Conservation (phyloP, 2,329 filamentous ascomycete species). For the Sarocladium strictum region DNA sequence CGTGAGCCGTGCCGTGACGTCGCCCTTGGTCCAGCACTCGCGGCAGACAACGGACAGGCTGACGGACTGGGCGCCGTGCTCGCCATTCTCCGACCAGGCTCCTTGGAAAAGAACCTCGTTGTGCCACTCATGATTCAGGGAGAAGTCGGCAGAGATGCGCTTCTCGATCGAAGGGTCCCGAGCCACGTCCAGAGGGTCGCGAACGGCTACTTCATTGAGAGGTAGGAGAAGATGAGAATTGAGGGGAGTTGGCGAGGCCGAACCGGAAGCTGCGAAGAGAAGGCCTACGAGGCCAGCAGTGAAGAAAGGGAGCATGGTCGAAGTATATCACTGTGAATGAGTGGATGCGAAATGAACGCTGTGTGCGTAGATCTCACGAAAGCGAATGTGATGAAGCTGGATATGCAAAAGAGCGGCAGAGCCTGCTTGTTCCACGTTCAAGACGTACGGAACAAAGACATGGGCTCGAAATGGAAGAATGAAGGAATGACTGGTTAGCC, state of each 20-base stretch:
- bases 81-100: background rate
- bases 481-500: conserved; percentile 2
- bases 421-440: background rate
- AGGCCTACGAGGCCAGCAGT: background rate
- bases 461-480: background rate
- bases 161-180: conserved; percentile 15
- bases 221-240: background rate
- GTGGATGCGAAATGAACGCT: background rate
- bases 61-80: conserved; percentile 13
- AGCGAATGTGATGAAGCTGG: background rate
- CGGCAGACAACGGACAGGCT: conserved; percentile 33
- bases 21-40: conserved; percentile 43
- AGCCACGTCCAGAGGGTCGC: conserved; percentile 4
- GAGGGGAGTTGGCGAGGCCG: background rate
- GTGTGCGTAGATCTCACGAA: background rate
- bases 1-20: conserved; percentile 35
- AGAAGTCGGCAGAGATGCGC: conserved; percentile 14
- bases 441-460: background rate
- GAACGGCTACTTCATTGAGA: conserved; percentile 2
- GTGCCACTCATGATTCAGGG: conserved; percentile 11
- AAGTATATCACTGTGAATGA: background rate
- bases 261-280: background rate
- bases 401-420: background rate
- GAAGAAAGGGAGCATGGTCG: background rate
- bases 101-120: conserved; percentile 13